A percentile compares a stretch with the other conserved stretches of the same genome.
phyloP scores from a whole-genome alignment of 78 protist genomes.

The Paratrimastix pyriformis region DNA sequence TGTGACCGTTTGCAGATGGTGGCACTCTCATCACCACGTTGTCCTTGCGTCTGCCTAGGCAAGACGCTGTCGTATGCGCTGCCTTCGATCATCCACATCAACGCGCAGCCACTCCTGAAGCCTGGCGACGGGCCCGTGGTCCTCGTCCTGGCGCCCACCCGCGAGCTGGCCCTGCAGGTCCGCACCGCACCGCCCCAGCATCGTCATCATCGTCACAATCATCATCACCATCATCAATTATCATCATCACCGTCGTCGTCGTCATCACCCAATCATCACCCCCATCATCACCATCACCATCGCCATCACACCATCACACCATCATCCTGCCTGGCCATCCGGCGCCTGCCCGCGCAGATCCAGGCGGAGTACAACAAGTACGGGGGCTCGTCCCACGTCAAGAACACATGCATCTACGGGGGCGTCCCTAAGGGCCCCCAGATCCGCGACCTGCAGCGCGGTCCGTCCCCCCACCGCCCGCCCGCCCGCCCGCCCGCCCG shows the following conservation, averaged over 20 bases:
- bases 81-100: conserved; percentile 40
- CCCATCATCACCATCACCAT: no score
- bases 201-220: neutral
- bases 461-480: no score
- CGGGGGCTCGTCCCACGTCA: conserved; percentile 9
- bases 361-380: conserved; percentile 41
- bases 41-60: no score
- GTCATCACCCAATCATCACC: no score
- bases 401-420: conserved; percentile 39
- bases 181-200: no score
- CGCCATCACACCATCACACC: no score
- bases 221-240: no score
- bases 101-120: neutral
- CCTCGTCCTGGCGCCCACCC: conserved; percentile 94
- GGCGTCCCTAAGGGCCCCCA: conserved; percentile 45
- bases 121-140: conserved; percentile 46
- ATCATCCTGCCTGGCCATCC: no score
- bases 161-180: conserved; percentile 93
- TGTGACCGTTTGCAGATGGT: neutral
- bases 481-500: no score
- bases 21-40: neutral
- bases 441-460: neutral
- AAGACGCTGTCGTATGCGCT: conserved; percentile 62
- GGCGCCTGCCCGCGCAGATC: no score
- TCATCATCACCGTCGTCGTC: neutral